Conservation (phyloP, 495 filamentous ascomycete genomes). For the Hyaloscypha finlandica region DNA sequence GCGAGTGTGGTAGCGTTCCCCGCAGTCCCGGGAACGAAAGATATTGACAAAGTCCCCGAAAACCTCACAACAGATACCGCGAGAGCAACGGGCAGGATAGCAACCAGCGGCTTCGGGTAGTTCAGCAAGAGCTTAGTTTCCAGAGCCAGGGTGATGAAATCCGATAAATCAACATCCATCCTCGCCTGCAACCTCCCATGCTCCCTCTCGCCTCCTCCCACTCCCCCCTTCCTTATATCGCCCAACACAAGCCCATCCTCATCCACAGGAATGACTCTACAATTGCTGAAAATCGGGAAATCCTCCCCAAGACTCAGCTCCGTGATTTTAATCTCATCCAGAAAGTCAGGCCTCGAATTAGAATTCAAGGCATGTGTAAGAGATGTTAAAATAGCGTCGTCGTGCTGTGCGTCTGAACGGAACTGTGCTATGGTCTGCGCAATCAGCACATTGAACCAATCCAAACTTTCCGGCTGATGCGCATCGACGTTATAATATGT, state of each 20-base stretch:
- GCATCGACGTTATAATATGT: conserved; percentile 97
- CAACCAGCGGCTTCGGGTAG: conserved; percentile 84
- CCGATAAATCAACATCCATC: conserved; percentile 95
- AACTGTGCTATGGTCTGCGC: conserved; percentile 98
- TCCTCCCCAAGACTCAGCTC: conserved; percentile 94
- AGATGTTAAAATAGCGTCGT: conserved; percentile 85
- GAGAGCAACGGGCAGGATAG: conserved; percentile 87
- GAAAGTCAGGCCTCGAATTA: conserved; percentile 79
- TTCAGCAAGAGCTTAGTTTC: conserved; percentile 94
- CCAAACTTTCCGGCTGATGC: conserved; percentile 92
- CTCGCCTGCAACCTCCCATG: conserved; percentile 78
- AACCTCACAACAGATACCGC: conserved; percentile 91
- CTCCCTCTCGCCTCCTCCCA: conserved; percentile 37
- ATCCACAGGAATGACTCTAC: conserved; percentile 84
- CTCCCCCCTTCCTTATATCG: conserved; percentile 4
- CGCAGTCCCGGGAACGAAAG: conserved; percentile 70
- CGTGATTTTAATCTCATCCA: conserved; percentile 90
- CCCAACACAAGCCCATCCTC: conserved; percentile 57
- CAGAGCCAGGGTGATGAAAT: conserved; percentile 89
- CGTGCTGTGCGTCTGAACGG: conserved; percentile 81
- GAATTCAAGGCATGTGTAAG: conserved; percentile 87
- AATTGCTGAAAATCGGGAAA: conserved; percentile 98
- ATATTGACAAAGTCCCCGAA: conserved; percentile 89
- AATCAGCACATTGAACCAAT: conserved; percentile 98
- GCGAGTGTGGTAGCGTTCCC: conserved; percentile 75